These are phyloP conservation scores for Pseudogymnoascus sp. DNA, from an alignment of 2,329 filamentous ascomycete genomes.

Conservation along the genomic window DNA sequence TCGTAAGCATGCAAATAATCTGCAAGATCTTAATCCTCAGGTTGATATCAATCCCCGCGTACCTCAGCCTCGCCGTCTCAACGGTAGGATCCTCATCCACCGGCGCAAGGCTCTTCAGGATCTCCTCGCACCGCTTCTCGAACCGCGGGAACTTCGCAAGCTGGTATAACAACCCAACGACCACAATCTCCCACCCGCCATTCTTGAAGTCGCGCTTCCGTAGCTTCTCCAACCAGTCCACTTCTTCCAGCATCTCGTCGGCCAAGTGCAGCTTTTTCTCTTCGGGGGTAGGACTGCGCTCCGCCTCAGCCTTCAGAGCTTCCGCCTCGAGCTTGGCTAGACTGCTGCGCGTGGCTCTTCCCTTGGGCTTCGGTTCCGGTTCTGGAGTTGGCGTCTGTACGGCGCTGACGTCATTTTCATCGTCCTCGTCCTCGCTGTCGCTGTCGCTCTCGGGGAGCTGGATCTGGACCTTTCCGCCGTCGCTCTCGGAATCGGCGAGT, in stretches of 20 bases:
- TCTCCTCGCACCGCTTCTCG: slow-evolving; percentile 64
- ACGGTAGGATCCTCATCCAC: slow-evolving; percentile 64
- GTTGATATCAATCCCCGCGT: slow-evolving; percentile 73
- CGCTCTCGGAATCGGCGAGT: slow-evolving; percentile 65
- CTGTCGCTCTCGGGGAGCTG: slow-evolving; percentile 66
- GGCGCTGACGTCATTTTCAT: slow-evolving; percentile 45
- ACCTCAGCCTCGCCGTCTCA: slow-evolving; percentile 65
- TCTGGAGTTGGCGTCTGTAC: slow-evolving; percentile 55
- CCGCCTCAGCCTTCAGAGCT: slow-evolving; percentile 51
- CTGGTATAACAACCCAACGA: slow-evolving; percentile 79
- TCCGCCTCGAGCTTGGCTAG: slow-evolving; percentile 73
- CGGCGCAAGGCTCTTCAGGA: slow-evolving; percentile 75
- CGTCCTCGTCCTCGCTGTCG: slow-evolving; percentile 59
- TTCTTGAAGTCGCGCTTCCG: slow-evolving; percentile 76
- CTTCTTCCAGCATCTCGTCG: slow-evolving; percentile 63
- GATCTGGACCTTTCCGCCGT: slow-evolving; percentile 72
- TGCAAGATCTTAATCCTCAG: slow-evolving; percentile 71
- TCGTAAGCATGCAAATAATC: slow-evolving; percentile 75
- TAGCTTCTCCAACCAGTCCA: slow-evolving; percentile 79
- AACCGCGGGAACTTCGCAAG: slow-evolving; percentile 67
- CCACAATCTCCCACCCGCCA: slow-evolving; percentile 85
- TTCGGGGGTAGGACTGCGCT: slow-evolving; percentile 33
- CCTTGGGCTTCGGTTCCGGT: slow-evolving; percentile 56
- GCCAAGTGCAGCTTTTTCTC: slow-evolving; percentile 55
- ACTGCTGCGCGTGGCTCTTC: slow-evolving; percentile 76